Evolutionary conservation across 2,329 filamentous ascomycete genomes (phyloP), one percentile per base, ranked within the genome.

Genomic region (Diaporthe australafricana): DNA sequence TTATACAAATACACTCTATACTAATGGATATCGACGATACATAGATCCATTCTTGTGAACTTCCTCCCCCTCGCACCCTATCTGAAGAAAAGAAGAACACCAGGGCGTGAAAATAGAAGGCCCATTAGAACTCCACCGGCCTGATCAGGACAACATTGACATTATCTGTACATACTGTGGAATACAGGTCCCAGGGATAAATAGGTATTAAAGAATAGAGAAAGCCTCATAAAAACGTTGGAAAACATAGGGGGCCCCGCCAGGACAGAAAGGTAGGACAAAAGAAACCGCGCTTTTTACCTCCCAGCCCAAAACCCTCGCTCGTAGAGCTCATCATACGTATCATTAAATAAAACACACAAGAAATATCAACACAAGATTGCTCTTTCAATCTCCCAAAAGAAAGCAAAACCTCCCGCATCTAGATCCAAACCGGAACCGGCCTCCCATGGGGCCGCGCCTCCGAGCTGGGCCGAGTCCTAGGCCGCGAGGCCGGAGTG

Each of bases 361-460:
- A 40, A 35, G 5, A 16, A 38, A 38, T 4, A 40, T 27, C 7
- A 9, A 35, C 5, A 35, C 32, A 35, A 11, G 16, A 38, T 17
- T 6, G 40, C 16, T 14, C 40, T 22, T 11, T 5, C 27, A 63
- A 25, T 63, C 57, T 45, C 22, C 38, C 38, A 30, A n/a, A n/a
- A n/a, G n/a, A n/a, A n/a, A n/a, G n/a, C n/a, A 20, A 22, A 2
- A 6, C 27, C 7, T 5, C 5, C 22, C 38, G 9, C 30, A 5
- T 47, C 47, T 65, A 72, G 25, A 69, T 63, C 65, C 70, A 69
- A 9, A 45, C 50, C 50, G 65, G 53, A 30, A 62, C 11, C n/a
- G 70, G 47, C 70, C 55, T 32, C 9, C 53, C 50, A 32, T 42
- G 27, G 12, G 55, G 11, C 65, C 47, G n/a, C 9, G 42, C 32